A percentile compares a stretch with the other conserved stretches of the same genome.
Evolutionary conservation across 148 eudicot genomes (phyloP).

Genomic region (Pharnaceum exiguum): DNA sequence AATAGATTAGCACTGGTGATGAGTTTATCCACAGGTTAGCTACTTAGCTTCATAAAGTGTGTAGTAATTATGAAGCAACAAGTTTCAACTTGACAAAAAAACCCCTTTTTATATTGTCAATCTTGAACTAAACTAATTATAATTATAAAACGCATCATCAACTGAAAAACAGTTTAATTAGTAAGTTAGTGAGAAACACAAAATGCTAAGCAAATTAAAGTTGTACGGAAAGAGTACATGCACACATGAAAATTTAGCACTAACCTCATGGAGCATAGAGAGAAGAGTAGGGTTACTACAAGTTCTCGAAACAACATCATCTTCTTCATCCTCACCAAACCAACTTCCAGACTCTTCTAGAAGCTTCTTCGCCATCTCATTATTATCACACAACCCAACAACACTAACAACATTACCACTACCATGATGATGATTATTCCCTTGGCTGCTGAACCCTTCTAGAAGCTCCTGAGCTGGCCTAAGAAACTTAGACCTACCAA

Average conservation of each 20-base stretch:
- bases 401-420: too few relatives aligned
- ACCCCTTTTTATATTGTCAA: too few relatives aligned
- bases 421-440: too few relatives aligned
- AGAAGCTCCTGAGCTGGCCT: constrained; percentile 40
- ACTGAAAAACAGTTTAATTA: neutral
- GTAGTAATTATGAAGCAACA: too few relatives aligned
- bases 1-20: too few relatives aligned
- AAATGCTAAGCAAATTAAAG: neutral
- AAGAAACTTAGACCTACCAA: constrained; percentile 39
- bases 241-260: too few relatives aligned
- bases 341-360: constrained; percentile 26
- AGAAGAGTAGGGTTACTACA: constrained; percentile 30
- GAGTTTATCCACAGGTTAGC: too few relatives aligned
- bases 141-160: neutral
- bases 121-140: too few relatives aligned
- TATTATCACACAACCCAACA: neutral
- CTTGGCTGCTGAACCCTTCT: constrained; percentile 27
- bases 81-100: too few relatives aligned
- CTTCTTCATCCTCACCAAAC: constrained; percentile 17
- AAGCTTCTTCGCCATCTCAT: constrained; percentile 5
- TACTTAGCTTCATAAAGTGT: too few relatives aligned
- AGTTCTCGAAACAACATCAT: constrained; percentile 2
- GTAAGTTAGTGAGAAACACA: too few relatives aligned
- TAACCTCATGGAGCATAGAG: constrained; percentile 38
- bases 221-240: constrained; percentile 2